A percentile compares a stretch with the other conserved stretches of the same genome.
These are phyloP conservation scores for Przewalskia tangutica DNA, from an alignment of 257 asterid species.

Conservation along the genomic window DNA sequence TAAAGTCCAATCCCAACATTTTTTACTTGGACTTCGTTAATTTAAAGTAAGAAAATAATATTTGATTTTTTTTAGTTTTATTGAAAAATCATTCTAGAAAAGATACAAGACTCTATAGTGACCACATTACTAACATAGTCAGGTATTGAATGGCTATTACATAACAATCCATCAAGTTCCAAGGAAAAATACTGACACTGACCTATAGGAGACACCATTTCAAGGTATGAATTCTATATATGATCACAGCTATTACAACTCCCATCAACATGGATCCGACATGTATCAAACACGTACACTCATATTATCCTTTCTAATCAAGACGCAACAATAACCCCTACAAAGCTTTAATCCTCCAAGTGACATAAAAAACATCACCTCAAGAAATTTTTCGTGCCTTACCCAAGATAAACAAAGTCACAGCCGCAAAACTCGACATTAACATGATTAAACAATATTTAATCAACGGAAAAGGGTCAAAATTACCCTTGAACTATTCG, in stretches of 20 bases:
- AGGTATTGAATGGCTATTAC: not conserved
- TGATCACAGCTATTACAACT: not conserved
- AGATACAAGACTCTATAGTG: not conserved
- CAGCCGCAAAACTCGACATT: not conserved
- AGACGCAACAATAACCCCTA: not conserved
- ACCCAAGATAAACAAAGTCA: not conserved
- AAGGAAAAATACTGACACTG: not conserved
- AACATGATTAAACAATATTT: not conserved
- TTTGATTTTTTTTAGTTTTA: not conserved
- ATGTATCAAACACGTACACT: not conserved
- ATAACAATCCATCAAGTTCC: not conserved
- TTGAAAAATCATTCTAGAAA: not conserved
- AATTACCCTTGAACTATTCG: too few species aligned
- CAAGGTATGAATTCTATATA: not conserved
- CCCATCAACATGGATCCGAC: not conserved
- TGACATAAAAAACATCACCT: not conserved
- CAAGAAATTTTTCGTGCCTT: not conserved
- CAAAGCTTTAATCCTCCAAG: not conserved
- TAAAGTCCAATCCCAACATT: not conserved
- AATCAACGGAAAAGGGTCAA: not conserved
- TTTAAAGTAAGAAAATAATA: not conserved
- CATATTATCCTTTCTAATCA: not conserved
- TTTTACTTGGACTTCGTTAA: not conserved
- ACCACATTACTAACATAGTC: not conserved
- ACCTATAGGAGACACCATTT: not conserved